Base-by-base conservation (phyloP, 1,284 basidiomycete genomes). In the Apiotrichum mycotoxinovorans region DNA sequence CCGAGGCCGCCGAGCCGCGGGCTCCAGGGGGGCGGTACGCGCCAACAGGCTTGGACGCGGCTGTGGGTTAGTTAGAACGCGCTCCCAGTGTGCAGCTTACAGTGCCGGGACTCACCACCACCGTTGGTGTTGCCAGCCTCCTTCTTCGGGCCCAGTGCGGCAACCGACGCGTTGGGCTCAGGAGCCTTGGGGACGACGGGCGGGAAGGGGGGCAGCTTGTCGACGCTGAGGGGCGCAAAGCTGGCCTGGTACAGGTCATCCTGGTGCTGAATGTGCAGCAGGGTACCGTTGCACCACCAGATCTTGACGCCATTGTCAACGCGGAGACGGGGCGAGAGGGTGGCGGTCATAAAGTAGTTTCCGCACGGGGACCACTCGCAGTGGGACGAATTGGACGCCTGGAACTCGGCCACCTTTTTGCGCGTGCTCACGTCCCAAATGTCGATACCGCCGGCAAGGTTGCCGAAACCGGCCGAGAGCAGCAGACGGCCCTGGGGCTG, bases 221-320 rank as follows among this genome's bases (percentile, higher is more conserved):
- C 85, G 10, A 87, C 78, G 40, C 83, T 82, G 1, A 80, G 82
- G 1, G 94, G 93, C 42, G 89, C 80, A 91, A 93, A 98, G 1
- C 84, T 81, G 1, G 85, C 76, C 82, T 97, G 56, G 85, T 98
- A 65, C 85, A 94, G 74, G 82, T 95, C 71, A 85, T 95, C 71
- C 86, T 93, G 81, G 79, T 89, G 73, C 81, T 87, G 74, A 85
- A 94, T 76, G 86, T 94, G 73, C 83, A 97, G 75, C 23, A 98
- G 83, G 7, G 86, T 81, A 11, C 95, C 94, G 0, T 86, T 84
- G 75, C 89, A 93, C 76, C 97, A 93, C 89, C 89, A 98, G 59
- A 98, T 83, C 78, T 92, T 93, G 75, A 98, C 86, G 2, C 95
- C 92, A 69, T 98, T 98, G 79, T 98, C 95, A 52, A 98, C 96